Conservation (phyloP, 441 rosid genomes). For the Jatropha multifida region DNA sequence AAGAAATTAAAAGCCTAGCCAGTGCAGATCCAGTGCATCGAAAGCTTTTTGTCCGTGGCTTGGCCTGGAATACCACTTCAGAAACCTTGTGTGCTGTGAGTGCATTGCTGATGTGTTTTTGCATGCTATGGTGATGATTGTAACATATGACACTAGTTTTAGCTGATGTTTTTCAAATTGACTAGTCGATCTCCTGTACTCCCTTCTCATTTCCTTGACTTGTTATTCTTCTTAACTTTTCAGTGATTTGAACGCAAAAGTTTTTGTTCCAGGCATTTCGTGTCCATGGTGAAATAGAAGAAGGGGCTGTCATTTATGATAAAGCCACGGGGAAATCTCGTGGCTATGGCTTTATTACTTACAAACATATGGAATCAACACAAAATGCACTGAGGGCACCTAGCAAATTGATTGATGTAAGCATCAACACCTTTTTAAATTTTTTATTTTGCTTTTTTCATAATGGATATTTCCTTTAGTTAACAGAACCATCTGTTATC, state of each 20-base stretch:
- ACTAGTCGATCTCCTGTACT: background rate
- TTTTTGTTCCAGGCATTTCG: conserved; percentile 53
- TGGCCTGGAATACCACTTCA: conserved; percentile 81
- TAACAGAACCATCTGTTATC: background rate
- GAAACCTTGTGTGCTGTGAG: conserved; percentile 83
- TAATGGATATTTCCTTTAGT: background rate
- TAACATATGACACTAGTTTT: conserved; percentile 18
- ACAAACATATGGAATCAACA: conserved; percentile 69
- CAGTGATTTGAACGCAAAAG: background rate
- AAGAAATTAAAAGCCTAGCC: conserved; percentile 69
- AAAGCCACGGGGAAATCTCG: conserved; percentile 76
- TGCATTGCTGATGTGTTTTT: conserved; percentile 52
- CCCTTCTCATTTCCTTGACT: background rate
- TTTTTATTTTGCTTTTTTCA: background rate
- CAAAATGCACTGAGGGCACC: conserved; percentile 57
- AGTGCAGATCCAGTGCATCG: conserved; percentile 83
- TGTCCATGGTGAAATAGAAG: conserved; percentile 75
- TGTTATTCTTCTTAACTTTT: conserved; percentile 7
- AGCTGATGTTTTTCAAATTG: conserved; percentile 1
- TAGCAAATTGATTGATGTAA: conserved; percentile 58
- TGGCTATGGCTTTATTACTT: conserved; percentile 85
- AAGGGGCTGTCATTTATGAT: conserved; percentile 76
- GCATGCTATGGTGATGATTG: conserved; percentile 34
- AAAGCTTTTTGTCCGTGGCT: conserved; percentile 90
- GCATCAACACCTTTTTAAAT: conserved; percentile 2